Conservation (phyloP, 441 rosid species). For the Bocquillonia castaneifolia region DNA sequence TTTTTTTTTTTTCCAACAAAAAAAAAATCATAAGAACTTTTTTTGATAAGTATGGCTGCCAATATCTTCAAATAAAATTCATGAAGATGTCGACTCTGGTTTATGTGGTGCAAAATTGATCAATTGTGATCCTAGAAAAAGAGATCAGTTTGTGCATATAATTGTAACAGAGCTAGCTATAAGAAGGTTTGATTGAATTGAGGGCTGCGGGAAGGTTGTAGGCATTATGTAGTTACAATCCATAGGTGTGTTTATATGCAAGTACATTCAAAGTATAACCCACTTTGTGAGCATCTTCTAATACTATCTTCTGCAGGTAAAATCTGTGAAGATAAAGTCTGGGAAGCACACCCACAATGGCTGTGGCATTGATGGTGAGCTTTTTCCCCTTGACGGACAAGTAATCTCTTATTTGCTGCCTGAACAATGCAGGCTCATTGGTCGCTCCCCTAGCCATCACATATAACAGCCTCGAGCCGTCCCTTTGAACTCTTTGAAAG, state of each 20-base stretch:
- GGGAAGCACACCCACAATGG: conserved; percentile 74
- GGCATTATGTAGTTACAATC: background rate
- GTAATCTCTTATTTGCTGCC: conserved; percentile 77
- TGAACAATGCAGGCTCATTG: conserved; percentile 92
- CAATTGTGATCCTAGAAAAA: background rate
- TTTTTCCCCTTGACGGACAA: conserved; percentile 79
- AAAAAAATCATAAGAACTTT: background rate
- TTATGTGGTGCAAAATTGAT: background rate
- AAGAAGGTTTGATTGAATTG: too few relatives aligned
- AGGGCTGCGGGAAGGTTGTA: too few relatives aligned
- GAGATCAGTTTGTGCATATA: background rate
- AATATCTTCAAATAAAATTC: background rate
- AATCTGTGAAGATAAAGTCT: conserved; percentile 73
- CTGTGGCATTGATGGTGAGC: conserved; percentile 95
- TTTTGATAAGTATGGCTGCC: background rate
- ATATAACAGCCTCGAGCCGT: conserved; percentile 25
- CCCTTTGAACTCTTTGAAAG: conserved; percentile 19
- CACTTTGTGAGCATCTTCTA: conserved; percentile 6
- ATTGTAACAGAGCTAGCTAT: background rate
- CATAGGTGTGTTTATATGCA: background rate
- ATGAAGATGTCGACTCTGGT: background rate
- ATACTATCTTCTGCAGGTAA: conserved; percentile 54
- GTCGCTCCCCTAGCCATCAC: conserved; percentile 37
- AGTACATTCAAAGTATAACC: background rate
- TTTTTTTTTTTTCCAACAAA: background rate